phyloP scores from a whole-genome alignment of 176 grass and related monocot genomes.

The Miscanthus lutarioriparius region DNA sequence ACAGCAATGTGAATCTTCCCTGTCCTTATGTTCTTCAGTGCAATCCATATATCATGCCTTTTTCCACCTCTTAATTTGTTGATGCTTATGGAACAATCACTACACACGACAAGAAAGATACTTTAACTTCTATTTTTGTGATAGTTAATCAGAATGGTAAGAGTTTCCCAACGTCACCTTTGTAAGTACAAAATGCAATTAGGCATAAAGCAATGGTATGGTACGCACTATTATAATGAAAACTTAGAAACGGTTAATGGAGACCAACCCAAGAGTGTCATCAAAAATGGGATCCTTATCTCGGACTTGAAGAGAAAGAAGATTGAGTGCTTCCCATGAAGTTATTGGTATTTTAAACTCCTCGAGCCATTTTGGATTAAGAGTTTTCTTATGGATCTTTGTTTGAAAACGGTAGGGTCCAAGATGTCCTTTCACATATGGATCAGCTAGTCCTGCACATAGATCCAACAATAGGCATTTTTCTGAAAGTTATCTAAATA shows the following conservation, averaged over 20 bases:
- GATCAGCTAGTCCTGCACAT: constrained; percentile 79
- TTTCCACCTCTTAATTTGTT: constrained; percentile 76
- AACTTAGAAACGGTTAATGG: background rate
- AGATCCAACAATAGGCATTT: constrained; percentile 5
- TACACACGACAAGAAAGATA: constrained; percentile 17
- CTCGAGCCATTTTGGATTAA: constrained; percentile 89
- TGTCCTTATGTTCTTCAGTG: constrained; percentile 89
- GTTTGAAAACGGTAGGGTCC: constrained; percentile 83
- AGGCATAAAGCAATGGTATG: constrained; percentile 15
- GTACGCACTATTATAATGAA: constrained; percentile 2
- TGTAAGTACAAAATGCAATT: background rate
- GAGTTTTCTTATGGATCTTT: constrained; percentile 94
- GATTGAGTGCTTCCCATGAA: constrained; percentile 80
- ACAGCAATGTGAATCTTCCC: constrained; percentile 82
- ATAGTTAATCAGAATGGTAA: constrained; percentile 7
- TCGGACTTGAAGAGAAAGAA: constrained; percentile 83
- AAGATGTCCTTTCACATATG: constrained; percentile 82
- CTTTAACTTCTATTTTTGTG: background rate
- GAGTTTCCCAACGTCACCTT: background rate
- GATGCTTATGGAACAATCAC: constrained; percentile 75
- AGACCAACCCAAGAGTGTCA: constrained; percentile 86
- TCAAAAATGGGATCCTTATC: constrained; percentile 95
- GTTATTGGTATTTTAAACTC: constrained; percentile 90
- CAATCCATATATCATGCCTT: constrained; percentile 87
- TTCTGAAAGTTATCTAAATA: background rate